Evolutionary conservation across 495 filamentous ascomycete genomes (phyloP), one percentile per base, ranked within the genome.

Genomic region (Tuber brumale): DNA sequence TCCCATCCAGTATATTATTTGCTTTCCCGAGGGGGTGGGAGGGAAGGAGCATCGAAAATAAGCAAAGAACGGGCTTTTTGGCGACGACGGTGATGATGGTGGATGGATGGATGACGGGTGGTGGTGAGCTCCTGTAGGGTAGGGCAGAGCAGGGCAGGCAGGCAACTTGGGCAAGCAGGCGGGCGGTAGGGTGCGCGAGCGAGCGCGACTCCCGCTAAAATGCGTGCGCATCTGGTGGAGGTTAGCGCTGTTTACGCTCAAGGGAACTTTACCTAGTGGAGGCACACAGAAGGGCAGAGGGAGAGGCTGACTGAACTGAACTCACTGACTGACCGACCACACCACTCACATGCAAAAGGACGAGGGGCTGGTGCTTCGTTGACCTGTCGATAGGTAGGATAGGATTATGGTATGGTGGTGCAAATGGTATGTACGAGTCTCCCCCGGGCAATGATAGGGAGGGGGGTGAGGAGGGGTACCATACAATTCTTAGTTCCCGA

Each of bases 351-450:
- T 66, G 27, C 57, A 66, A 66, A 66, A 66, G 27, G 57, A 18
- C 31, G 57, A 19, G 16, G 27, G 57, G 57, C 57, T 35, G 57
- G 57, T 66, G 27, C 27, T 35, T 35, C 27, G 31, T 66, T 35
- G 57, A 66, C 57, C 57, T 66, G 27, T 66, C 57, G 57, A 66
- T 66, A 66, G 57, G 57, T 6, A 66, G 57, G 57, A 66, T 66
- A 66, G 27, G 57, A 31, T 66, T 66, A 66, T 18, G n/a, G 51
- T 35, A 35, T 66, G 12, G 27, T 66, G 27, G 57, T 35, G 27
- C 57, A 66, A 16, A 66, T 66, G n/a, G 57, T 18, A 66, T n/a
- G 12, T 66, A 66, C 57, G 57, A 66, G 14, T 0, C 44, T 10
- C 44, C 44, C 44, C 44, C 16, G 44, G 10, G 10, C 44, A 12